These are phyloP conservation scores for Fusarium udum DNA, from an alignment of 2,329 filamentous ascomycete genomes.

Conservation along the genomic window DNA sequence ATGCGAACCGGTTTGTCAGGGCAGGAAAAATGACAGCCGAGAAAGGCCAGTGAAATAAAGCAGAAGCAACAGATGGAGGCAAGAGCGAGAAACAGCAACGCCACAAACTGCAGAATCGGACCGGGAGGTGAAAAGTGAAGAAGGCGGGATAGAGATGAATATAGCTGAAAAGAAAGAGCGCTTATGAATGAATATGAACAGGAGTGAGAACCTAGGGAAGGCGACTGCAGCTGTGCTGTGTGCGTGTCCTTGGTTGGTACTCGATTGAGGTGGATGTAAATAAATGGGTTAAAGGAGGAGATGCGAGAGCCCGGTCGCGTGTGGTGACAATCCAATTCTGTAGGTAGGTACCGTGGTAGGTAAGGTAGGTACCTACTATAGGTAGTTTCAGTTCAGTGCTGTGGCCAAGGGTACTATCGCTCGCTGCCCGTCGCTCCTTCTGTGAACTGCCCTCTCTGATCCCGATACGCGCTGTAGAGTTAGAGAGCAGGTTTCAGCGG, in stretches of 20 bases:
- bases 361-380: too few relatives aligned
- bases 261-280: conserved; percentile 28
- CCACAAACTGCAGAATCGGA: conserved; percentile 26
- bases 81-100: conserved; percentile 25
- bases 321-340: conserved; percentile 27
- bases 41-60: conserved; percentile 18
- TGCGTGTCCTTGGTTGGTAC: conserved; percentile 16
- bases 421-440: conserved; percentile 5
- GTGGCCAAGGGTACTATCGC: conserved; percentile 11
- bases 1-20: conserved; percentile 28
- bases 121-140: neutral
- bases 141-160: neutral
- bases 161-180: neutral
- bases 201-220: neutral
- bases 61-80: conserved; percentile 23
- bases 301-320: conserved; percentile 36
- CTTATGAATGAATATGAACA: conserved; percentile 11
- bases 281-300: conserved; percentile 40
- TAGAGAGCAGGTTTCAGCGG: neutral
- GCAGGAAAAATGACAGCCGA: conserved; percentile 21
- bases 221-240: neutral
- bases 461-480: neutral
- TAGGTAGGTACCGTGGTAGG: neutral
- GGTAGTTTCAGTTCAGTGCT: neutral
- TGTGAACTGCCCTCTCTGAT: neutral